A percentile compares a stretch with the other conserved stretches of the same genome.
Evolutionary conservation across 164 flowering plant genomes (phyloP).

Genomic region (Sedum album): DNA sequence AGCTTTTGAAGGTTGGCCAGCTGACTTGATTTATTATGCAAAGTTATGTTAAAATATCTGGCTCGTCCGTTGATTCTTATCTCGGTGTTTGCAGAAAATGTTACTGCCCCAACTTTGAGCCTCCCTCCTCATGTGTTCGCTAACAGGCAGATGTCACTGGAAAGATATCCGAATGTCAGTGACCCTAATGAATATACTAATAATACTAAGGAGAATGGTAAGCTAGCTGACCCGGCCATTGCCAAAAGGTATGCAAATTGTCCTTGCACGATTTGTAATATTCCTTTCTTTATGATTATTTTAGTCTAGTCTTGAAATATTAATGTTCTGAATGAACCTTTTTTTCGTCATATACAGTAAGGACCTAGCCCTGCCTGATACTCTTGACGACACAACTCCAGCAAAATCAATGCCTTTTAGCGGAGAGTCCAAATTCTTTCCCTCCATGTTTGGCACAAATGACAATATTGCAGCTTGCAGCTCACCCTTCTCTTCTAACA

Average conservation of each 20-base stretch:
- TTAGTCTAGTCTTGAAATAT: not conserved
- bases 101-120: not conserved
- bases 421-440: not conserved
- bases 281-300: not conserved
- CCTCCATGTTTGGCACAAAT: too few species aligned
- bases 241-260: not conserved
- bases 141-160: slow-evolving; percentile 4
- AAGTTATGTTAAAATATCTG: not conserved
- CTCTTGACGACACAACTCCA: not conserved
- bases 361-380: slow-evolving; percentile 4
- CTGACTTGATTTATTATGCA: not conserved
- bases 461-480: not conserved
- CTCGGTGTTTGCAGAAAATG: not conserved
- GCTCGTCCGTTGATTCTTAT: not conserved
- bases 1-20: slow-evolving; percentile 31
- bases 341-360: not conserved
- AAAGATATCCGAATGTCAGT: not conserved
- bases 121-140: not conserved
- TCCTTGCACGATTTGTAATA: not conserved
- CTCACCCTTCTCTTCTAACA: not conserved
- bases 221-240: not conserved
- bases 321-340: not conserved
- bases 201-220: not conserved
- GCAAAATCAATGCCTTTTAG: not conserved
- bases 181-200: not conserved